Conservation (phyloP, 169 alveolate genomes). For the Babesia gibsoni region DNA sequence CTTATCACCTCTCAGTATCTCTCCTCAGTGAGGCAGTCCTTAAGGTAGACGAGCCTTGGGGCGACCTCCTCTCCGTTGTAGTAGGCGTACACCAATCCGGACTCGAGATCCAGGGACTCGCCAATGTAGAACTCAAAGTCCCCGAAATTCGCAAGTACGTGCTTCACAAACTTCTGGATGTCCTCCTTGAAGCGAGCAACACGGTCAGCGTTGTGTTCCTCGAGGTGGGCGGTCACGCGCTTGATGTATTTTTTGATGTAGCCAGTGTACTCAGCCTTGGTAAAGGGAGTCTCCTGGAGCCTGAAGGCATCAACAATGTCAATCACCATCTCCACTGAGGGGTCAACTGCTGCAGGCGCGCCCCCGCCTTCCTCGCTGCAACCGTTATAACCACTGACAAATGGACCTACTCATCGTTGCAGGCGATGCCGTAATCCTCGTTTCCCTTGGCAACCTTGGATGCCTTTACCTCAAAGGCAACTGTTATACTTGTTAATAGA, state of each 20-base stretch:
- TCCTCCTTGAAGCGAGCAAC: slow-evolving; percentile 86
- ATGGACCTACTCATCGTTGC: slow-evolving; percentile 70
- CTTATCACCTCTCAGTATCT: slow-evolving; percentile 76
- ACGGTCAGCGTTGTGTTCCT: slow-evolving; percentile 86
- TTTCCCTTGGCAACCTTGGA: slow-evolving; percentile 83
- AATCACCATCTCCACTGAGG: slow-evolving; percentile 84
- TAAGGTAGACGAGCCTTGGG: slow-evolving; percentile 88
- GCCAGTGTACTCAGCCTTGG: slow-evolving; percentile 87
- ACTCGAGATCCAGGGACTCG: slow-evolving; percentile 89
- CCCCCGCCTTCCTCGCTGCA: slow-evolving; percentile 82
- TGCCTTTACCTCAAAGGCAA: slow-evolving; percentile 87
- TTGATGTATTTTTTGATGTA: slow-evolving; percentile 88
- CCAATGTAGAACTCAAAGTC: slow-evolving; percentile 90
- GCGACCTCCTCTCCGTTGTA: slow-evolving; percentile 91
- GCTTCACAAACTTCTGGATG: slow-evolving; percentile 86
- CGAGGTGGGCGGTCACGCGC: slow-evolving; percentile 81
- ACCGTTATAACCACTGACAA: too few species aligned
- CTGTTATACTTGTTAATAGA: slow-evolving; percentile 10
- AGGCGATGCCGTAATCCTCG: slow-evolving; percentile 88
- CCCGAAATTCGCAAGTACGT: slow-evolving; percentile 83
- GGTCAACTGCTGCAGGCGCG: slow-evolving; percentile 74
- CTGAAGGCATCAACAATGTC: slow-evolving; percentile 90
- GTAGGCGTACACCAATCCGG: slow-evolving; percentile 84
- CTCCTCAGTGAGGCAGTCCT: slow-evolving; percentile 89
- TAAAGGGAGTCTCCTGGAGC: slow-evolving; percentile 85